These are phyloP conservation scores for Endoconidiophora laricicola DNA, from an alignment of 2,329 filamentous ascomycete species.

Conservation along the genomic window DNA sequence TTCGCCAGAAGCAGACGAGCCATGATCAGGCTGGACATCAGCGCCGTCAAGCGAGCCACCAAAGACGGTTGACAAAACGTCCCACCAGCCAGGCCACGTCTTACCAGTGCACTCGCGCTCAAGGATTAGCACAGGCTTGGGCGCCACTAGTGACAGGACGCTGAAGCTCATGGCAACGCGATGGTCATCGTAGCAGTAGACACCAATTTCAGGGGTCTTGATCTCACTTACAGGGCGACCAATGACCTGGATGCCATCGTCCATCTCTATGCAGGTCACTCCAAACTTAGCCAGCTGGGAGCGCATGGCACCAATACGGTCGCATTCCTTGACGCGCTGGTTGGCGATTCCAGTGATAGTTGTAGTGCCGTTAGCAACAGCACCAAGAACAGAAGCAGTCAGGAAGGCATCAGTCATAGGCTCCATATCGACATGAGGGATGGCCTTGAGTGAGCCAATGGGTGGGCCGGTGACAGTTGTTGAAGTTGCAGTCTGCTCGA, in stretches of 20 bases:
- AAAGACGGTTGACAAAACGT: slow-evolving; percentile 52
- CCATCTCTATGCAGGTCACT: slow-evolving; percentile 68
- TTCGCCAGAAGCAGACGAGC: slow-evolving; percentile 10
- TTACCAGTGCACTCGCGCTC: slow-evolving; percentile 92
- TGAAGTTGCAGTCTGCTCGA: slow-evolving; percentile 67
- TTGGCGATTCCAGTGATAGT: slow-evolving; percentile 90
- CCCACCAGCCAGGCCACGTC: slow-evolving; percentile 99
- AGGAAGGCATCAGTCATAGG: slow-evolving; percentile 98
- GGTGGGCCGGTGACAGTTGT: slow-evolving; percentile 88
- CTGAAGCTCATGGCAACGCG: slow-evolving; percentile 98
- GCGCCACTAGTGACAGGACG: slow-evolving; percentile 59
- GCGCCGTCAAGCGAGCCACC: slow-evolving; percentile 38
- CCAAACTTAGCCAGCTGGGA: slow-evolving; percentile 89
- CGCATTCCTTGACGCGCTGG: slow-evolving; percentile 95
- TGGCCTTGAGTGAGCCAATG: slow-evolving; percentile 52
- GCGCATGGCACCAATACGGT: slow-evolving; percentile 89
- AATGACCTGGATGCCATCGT: slow-evolving; percentile 74
- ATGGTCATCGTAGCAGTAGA: slow-evolving; percentile 95
- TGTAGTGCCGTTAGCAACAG: slow-evolving; percentile 69
- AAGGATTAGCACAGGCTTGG: slow-evolving; percentile 56
- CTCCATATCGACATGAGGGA: slow-evolving; percentile 89
- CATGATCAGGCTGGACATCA: slow-evolving; percentile 27
- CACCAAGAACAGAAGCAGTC: slow-evolving; percentile 82
- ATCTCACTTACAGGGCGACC: slow-evolving; percentile 34
- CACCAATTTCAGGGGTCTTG: slow-evolving; percentile 41